phyloP scores from a whole-genome alignment of 306 rosid genomes.

The Betula pendula region DNA sequence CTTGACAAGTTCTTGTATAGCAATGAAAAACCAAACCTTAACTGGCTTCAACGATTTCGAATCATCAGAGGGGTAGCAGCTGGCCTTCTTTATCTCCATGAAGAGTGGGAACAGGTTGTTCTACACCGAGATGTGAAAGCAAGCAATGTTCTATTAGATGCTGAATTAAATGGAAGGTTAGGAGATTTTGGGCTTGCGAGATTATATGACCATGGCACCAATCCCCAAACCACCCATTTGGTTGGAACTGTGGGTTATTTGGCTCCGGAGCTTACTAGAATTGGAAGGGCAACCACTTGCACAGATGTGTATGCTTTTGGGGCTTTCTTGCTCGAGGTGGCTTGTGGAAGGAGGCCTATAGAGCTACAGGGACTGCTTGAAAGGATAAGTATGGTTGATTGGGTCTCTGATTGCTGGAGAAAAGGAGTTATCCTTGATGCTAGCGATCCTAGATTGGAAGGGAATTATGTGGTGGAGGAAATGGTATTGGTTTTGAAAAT shows the following conservation, averaged over 20 bases:
- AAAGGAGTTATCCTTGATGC: slow-evolving; percentile 49
- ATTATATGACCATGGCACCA: slow-evolving; percentile 53
- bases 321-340: slow-evolving; percentile 64
- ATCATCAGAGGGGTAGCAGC: slow-evolving; percentile 34
- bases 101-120: slow-evolving; percentile 72
- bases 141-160: slow-evolving; percentile 66
- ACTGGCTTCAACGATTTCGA: slow-evolving; percentile 39
- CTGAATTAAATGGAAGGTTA: slow-evolving; percentile 56
- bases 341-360: slow-evolving; percentile 70
- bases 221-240: slow-evolving; percentile 65
- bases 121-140: slow-evolving; percentile 78
- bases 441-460: slow-evolving; percentile 45
- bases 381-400: slow-evolving; percentile 50
- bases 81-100: slow-evolving; percentile 38
- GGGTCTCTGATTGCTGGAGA: slow-evolving; percentile 46
- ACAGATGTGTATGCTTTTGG: slow-evolving; percentile 71
- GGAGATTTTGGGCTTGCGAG: slow-evolving; percentile 84
- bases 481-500: slow-evolving; percentile 55
- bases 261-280: slow-evolving; percentile 63
- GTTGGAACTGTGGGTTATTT: slow-evolving; percentile 78
- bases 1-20: slow-evolving; percentile 31
- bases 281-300: slow-evolving; percentile 59
- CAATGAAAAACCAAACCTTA: slow-evolving; percentile 10
- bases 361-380: slow-evolving; percentile 31
- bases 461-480: slow-evolving; percentile 35